Base-by-base conservation (phyloP, 495 filamentous ascomycete genomes). In the Penicillium simplicissimum region DNA sequence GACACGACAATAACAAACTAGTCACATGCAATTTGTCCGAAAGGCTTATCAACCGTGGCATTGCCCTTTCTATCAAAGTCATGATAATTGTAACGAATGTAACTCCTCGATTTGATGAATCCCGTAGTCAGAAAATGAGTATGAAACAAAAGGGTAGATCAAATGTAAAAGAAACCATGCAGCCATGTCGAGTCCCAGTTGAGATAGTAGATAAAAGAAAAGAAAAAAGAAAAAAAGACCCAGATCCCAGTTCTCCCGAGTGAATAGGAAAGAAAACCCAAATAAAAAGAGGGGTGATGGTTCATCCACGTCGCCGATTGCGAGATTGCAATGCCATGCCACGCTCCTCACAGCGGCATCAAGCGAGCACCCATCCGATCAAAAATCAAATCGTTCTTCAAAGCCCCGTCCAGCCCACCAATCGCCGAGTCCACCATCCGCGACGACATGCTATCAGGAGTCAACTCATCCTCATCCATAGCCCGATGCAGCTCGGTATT, bases 371-470 rank as follows among this genome's bases (percentile, higher is more conserved):
- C 72, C 77, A 81, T 80, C 8, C 72, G 70, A 47, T 81, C 79
- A 51, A 78, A 76, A 45, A 76, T 67, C 36, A 80, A 56, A 31
- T 80, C 79, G 8, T 72, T 70, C 62, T 75, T 77, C 42, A 80
- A 52, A 2, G 75, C 68, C 4, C 71, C 67, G 48, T 81, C 79
- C 4, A 81, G 37, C 3, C 78, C 77, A 8, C 71, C 70, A 47
- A 87, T 78, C 7, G 75, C 78, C 5, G 81, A 82, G 35, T 86
- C 84, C 21, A 82, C 76, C 62, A 87, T 79, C 14, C 86, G 83
- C 45, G 86, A 86, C 4, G 83, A 85, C 88, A 90, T 90, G 48
- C 86, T 84, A 64, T 89, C 88, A 0, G 85, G 87, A 0, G 87
- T 79, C 45, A 89, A 68, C 57, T 90, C 87, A 51, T 79, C 79